Evolutionary conservation across 768 basidiomycete genomes (phyloP), one percentile per base, ranked within the genome.

Genomic region (Gautieria morchelliformis): DNA sequence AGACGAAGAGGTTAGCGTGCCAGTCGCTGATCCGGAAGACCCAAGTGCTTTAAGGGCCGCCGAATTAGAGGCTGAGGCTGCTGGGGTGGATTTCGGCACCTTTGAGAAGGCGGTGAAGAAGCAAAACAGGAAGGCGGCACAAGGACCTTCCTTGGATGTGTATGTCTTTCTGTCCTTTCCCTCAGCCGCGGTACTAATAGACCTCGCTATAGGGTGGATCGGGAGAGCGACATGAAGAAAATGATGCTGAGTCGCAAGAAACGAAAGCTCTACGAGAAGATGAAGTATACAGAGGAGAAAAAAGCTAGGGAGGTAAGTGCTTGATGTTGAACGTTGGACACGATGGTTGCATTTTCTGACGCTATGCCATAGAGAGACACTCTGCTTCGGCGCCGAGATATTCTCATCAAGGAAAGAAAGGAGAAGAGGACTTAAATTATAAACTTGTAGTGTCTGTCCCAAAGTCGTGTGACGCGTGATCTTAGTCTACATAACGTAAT

Each of bases 211-310:
- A 56, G 54, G 24, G 64, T 65, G 30, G 68, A 51, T 22, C 64
- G 63, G 19, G 90, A 93, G 67, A 77, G 83, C 64, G 88, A 94
- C 67, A 90, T 95, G 87, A 87, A 89, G 71, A 95, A 94, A 79
- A 95, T 97, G 85, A 79, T 97, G 82, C 85, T 96, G 85, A 95
- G 90, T 75, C 93, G 91, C 71, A 92, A 89, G 74, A 87, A 95
- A 70, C 81, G 84, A 64, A 94, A 94, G 71, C 71, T 96, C 64
- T 95, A 94, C 69, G 91, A 93, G 71, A 87, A 87, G 72, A 89
- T 96, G 82, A 91, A 93, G 73, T 82, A 89, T 67, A 84, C 85
- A 62, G 80, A 94, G 67, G 78, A 79, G 68, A 89, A 85, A 72
- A 84, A 84, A 59, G 76, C 77, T 14, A 72, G 77, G 24, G 90